Evolutionary conservation across 202 grass and related monocot genomes (phyloP).

Genomic region (Panicum virgatum): DNA sequence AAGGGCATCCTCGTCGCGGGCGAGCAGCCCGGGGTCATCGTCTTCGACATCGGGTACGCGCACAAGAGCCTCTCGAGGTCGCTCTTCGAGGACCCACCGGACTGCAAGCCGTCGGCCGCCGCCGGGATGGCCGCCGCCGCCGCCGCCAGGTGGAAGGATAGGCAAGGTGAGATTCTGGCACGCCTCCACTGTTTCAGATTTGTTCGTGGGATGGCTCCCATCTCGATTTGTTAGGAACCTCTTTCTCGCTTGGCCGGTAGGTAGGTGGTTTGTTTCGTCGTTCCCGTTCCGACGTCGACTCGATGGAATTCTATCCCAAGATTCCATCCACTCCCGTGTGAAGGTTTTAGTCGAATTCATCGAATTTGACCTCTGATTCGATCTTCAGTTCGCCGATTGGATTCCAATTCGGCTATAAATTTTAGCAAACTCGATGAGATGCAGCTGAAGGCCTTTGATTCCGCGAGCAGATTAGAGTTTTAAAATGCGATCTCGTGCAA

Average conservation of each 20-base stretch:
- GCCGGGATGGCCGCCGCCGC: constrained; percentile 15
- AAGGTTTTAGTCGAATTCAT: constrained; percentile 15
- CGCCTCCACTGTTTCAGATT: constrained; percentile 35
- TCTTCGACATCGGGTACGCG: constrained; percentile 87
- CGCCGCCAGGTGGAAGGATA: constrained; percentile 34
- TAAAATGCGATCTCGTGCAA: background rate
- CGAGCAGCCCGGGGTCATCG: constrained; percentile 62
- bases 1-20: constrained; percentile 81
- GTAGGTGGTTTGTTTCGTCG: constrained; percentile 34
- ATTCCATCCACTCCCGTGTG: constrained; percentile 1
- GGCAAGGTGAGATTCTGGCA: constrained; percentile 46
- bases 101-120: constrained; percentile 53
- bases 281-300: constrained; percentile 24
- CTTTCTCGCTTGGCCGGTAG: constrained; percentile 24
- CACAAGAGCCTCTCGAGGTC: constrained; percentile 80
- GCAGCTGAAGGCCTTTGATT: constrained; percentile 11
- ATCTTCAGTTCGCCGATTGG: constrained; percentile 12
- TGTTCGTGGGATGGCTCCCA: constrained; percentile 11
- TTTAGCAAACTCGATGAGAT: background rate
- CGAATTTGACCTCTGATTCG: background rate
- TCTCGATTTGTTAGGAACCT: constrained; percentile 20
- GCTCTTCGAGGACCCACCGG: constrained; percentile 87
- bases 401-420: constrained; percentile 11
- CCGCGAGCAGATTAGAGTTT: background rate
- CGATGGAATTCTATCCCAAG: constrained; percentile 28